Conservation (phyloP, 2,329 filamentous ascomycete species). For the Rhynchosporium agropyri region DNA sequence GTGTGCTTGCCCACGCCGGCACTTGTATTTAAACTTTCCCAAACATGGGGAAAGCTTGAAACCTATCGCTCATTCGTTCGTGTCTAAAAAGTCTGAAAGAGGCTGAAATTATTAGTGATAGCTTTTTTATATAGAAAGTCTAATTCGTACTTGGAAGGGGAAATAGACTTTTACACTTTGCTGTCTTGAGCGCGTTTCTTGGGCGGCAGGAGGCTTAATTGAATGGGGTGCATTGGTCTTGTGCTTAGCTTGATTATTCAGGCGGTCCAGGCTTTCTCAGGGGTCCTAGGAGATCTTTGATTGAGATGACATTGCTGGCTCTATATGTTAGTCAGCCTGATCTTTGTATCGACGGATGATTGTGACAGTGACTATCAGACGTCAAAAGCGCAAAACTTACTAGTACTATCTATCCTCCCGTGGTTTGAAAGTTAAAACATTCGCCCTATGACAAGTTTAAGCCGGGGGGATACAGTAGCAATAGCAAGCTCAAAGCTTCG, state of each 20-base stretch:
- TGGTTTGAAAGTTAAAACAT: no score
- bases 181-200: not conserved
- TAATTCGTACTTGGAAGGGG: not conserved
- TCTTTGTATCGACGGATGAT: not conserved
- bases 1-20: not conserved
- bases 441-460: no score
- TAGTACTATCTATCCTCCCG: no score
- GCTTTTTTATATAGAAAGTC: not conserved
- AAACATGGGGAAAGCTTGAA: not conserved
- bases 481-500: not conserved
- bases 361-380: not conserved
- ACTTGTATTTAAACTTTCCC: not conserved
- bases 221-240: not conserved
- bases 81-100: not conserved
- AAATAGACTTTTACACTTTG: slow-evolving; percentile 11
- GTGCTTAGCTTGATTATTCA: not conserved
- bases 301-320: not conserved
- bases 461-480: no score
- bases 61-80: not conserved
- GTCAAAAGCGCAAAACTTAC: not conserved
- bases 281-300: not conserved
- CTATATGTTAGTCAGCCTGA: not conserved
- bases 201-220: not conserved
- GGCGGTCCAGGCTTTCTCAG: slow-evolving; percentile 3
- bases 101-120: not conserved